Evolutionary conservation across 768 basidiomycete genomes (phyloP), one percentile per base, ranked within the genome.

Genomic region (Cystofilobasidium ferigula): DNA sequence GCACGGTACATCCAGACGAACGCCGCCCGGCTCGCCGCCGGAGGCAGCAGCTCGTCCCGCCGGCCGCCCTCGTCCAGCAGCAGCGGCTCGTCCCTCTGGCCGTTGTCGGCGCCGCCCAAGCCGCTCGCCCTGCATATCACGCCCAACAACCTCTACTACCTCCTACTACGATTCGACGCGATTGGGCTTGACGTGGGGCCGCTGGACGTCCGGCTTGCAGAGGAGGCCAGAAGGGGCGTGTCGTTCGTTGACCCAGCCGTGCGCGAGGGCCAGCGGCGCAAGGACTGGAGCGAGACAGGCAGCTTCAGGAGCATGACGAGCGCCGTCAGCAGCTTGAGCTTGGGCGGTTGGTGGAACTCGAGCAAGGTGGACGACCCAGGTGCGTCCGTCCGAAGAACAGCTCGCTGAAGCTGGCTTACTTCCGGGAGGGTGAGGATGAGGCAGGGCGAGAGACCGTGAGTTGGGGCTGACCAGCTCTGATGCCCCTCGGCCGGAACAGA

Each of bases 81-180:
- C n/a, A n/a, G n/a, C n/a, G n/a, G n/a, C n/a, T 57, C 54, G 28
- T 60, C 61, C n/a, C 61, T 26, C 43, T 64, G 57, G 59, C 56
- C 47, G 74, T 22, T 57, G 53, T 70, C 78, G n/a, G 69, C 76
- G 14, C 76, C 78, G n/a, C 70, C 76, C 14, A 84, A 82, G 74
- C 84, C 88, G 12, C 77, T 87, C 51, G 76, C 84, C 28, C 83
- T 92, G 67, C 73, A 82, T 6, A 80, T 88, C 70, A 87, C 90
- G 76, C 83, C 82, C 32, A 87, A 89, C 72, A 89, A 86, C 69
- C 83, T 94, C 9, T 89, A 88, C 81, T 94, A 93, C 77, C 77
- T 89, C 68, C 81, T 94, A 66, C 86, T 92, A 76, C 85, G 89
- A 51, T 80, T 92, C 69, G 89, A 94, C 75, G 88, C 84, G 4